Conservation (phyloP, 2,329 filamentous ascomycete species). For the Cordyceps militaris region DNA sequence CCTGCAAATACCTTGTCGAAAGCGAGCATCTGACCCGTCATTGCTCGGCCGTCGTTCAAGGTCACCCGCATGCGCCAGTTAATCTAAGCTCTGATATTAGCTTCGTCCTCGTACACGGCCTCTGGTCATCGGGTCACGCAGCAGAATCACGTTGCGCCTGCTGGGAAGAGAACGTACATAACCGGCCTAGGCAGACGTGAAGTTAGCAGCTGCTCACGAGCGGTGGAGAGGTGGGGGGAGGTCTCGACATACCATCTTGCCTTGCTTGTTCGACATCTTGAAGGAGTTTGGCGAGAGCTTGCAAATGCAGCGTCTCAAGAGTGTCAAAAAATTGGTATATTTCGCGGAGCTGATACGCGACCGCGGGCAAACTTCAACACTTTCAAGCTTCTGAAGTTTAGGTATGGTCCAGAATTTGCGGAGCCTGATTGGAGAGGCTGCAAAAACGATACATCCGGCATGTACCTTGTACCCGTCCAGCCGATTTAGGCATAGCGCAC, state of each 20-base stretch:
- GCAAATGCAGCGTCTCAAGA: constrained; percentile 25
- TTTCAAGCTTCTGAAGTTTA: constrained; percentile 32
- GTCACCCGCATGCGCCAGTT: constrained; percentile 99
- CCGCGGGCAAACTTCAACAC: constrained; percentile 34
- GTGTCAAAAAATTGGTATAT: constrained; percentile 38
- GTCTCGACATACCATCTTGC: constrained; percentile 85
- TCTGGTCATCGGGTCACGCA: constrained; percentile 10
- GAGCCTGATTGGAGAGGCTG: constrained; percentile 37
- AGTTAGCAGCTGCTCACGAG: constrained; percentile 54
- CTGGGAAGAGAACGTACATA: constrained; percentile 49
- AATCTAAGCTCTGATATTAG: constrained; percentile 54
- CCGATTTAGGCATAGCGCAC: constrained; percentile 1
- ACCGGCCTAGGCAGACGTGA: constrained; percentile 52
- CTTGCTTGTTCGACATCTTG: constrained; percentile 68
- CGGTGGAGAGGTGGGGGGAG: constrained; percentile 30
- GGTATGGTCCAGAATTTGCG: constrained; percentile 39
- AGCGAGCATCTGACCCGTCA: constrained; percentile 96
- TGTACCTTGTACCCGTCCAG: constrained; percentile 25
- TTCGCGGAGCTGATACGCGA: constrained; percentile 34
- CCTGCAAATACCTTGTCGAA: constrained; percentile 75
- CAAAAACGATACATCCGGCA: constrained; percentile 24
- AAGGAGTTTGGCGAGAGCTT: constrained; percentile 21
- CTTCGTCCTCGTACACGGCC: not conserved
- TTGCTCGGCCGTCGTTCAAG: constrained; percentile 88
- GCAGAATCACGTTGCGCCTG: constrained; percentile 1